A percentile compares a stretch with the other conserved stretches of the same genome.
phyloP scores from a whole-genome alignment of 2,329 filamentous ascomycete genomes.

The Arthrobotrys megalospora region DNA sequence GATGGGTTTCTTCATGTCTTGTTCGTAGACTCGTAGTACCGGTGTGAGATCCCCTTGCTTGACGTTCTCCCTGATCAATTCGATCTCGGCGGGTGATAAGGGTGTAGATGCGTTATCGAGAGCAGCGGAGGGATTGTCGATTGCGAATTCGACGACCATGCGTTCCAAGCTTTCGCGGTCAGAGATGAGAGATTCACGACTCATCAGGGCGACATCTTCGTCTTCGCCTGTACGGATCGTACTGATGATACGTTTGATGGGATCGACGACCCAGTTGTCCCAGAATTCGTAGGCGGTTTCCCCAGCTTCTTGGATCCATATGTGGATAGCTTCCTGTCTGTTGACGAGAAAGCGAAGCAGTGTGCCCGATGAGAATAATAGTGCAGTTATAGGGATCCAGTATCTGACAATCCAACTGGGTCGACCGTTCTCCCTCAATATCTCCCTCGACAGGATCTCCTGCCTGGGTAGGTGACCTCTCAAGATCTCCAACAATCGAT shows the following conservation, averaged over 20 bases:
- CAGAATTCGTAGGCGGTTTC: constrained; percentile 89
- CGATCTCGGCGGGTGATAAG: constrained; percentile 79
- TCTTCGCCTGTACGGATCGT: constrained; percentile 94
- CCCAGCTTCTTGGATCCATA: constrained; percentile 85
- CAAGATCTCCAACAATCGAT: constrained; percentile 79
- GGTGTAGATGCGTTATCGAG: constrained; percentile 68
- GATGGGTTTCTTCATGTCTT: constrained; percentile 85
- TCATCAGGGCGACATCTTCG: constrained; percentile 97
- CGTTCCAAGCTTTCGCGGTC: constrained; percentile 93
- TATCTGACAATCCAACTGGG: constrained; percentile 84
- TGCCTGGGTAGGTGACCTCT: constrained; percentile 79
- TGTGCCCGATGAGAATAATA: constrained; percentile 87
- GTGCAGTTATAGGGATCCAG: constrained; percentile 82
- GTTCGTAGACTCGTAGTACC: constrained; percentile 90
- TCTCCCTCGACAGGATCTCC: constrained; percentile 61
- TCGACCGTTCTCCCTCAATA: constrained; percentile 71
- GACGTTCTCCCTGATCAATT: constrained; percentile 82
- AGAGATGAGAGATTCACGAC: constrained; percentile 88
- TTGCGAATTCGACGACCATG: constrained; percentile 97
- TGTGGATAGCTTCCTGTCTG: constrained; percentile 80
- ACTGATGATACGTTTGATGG: constrained; percentile 83
- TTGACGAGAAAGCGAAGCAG: constrained; percentile 84
- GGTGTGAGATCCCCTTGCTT: constrained; percentile 93
- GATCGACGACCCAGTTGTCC: constrained; percentile 95
- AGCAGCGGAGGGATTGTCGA: constrained; percentile 80